These are phyloP conservation scores for Sinapis alba DNA, from an alignment of 441 rosid species.

Conservation along the genomic window DNA sequence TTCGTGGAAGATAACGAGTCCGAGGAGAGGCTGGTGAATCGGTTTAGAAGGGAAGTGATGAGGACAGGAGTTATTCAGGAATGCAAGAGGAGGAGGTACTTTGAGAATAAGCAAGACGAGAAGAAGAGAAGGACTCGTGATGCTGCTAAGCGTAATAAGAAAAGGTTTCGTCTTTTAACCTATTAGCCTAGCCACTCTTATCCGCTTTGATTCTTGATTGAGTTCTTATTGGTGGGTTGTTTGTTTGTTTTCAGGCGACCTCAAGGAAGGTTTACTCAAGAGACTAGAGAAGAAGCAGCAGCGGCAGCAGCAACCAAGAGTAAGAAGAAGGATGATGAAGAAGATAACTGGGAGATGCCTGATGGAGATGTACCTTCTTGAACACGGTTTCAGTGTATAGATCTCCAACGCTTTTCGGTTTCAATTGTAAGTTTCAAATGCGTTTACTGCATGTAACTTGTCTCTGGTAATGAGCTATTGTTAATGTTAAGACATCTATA, in stretches of 20 bases:
- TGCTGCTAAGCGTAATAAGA: constrained; percentile 81
- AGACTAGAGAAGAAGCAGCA: constrained; percentile 49
- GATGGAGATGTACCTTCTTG: constrained; percentile 60
- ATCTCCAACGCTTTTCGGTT: constrained; percentile 23
- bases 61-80: constrained; percentile 85
- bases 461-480: constrained; percentile 18
- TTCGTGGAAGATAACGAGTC: constrained; percentile 78
- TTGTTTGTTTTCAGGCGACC: constrained; percentile 53
- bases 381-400: constrained; percentile 35
- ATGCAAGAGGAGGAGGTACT: constrained; percentile 69
- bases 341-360: constrained; percentile 94
- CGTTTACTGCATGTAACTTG: constrained; percentile 20
- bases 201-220: not conserved
- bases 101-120: constrained; percentile 81
- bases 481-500: constrained; percentile 15
- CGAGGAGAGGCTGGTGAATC: constrained; percentile 73
- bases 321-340: constrained; percentile 65
- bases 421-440: constrained; percentile 30
- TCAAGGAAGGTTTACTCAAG: constrained; percentile 44
- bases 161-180: constrained; percentile 49
- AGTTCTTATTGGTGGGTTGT: not conserved
- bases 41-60: constrained; percentile 87
- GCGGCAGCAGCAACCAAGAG: constrained; percentile 39
- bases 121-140: constrained; percentile 81
- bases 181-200: too few relatives aligned